A percentile compares a stretch with the other conserved stretches of the same genome.
Conservation (phyloP, 1,284 basidiomycete genomes). For the Megacollybia platyphylla region DNA sequence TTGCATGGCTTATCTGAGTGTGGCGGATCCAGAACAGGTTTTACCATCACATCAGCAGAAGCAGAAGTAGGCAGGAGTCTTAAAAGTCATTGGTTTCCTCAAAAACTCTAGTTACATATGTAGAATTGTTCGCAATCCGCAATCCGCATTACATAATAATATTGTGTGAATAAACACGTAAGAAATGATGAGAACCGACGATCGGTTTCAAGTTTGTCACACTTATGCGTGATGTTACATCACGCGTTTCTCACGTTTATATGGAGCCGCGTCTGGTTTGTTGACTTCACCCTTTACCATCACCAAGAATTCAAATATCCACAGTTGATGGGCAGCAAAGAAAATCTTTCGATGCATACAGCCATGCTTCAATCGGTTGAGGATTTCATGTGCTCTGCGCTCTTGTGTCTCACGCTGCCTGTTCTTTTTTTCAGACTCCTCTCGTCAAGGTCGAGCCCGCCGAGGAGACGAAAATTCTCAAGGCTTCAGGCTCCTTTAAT, state of each 20-base stretch:
- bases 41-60: slow-evolving; percentile 25
- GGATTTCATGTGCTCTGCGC: too few relatives aligned
- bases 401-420: slow-evolving; percentile 5
- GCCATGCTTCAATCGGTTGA: too few relatives aligned
- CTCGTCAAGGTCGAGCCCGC: background rate
- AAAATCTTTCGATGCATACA: too few relatives aligned
- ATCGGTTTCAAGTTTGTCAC: slow-evolving; percentile 2
- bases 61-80: slow-evolving; percentile 42
- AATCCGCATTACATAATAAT: too few relatives aligned
- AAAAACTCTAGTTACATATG: slow-evolving; percentile 27
- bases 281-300: slow-evolving; percentile 4
- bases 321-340: too few relatives aligned
- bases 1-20: slow-evolving; percentile 15
- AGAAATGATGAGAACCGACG: too few relatives aligned
- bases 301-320: slow-evolving; percentile 5
- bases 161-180: too few relatives aligned
- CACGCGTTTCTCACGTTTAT: background rate
- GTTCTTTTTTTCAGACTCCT: background rate
- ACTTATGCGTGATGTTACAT: slow-evolving; percentile 4
- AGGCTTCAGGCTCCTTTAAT: background rate
- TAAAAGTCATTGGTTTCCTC: slow-evolving; percentile 50
- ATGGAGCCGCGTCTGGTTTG: slow-evolving; percentile 1
- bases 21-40: background rate
- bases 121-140: too few relatives aligned
- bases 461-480: background rate